Conservation (phyloP, 768 basidiomycete species). For the Termitomyces sp. region DNA sequence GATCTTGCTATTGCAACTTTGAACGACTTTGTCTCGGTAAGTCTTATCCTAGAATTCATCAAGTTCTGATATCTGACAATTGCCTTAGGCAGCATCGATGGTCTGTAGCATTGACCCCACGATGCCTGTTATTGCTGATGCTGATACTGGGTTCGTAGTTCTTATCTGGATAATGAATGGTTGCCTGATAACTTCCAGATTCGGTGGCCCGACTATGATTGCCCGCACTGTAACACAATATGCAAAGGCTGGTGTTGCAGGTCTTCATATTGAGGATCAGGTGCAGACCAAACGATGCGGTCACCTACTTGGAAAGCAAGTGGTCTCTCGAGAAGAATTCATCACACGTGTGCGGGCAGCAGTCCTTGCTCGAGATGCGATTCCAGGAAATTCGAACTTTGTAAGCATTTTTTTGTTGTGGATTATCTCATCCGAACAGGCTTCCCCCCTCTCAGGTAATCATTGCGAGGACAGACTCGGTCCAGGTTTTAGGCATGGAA, state of each 20-base stretch:
- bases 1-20: slow-evolving; percentile 76
- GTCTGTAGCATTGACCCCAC: slow-evolving; percentile 63
- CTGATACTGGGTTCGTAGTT: slow-evolving; percentile 63
- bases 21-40: slow-evolving; percentile 69
- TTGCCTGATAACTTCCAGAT: slow-evolving; percentile 24
- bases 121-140: slow-evolving; percentile 73
- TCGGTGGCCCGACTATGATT: slow-evolving; percentile 73
- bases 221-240: slow-evolving; percentile 74
- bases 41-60: not conserved
- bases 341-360: slow-evolving; percentile 73
- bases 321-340: slow-evolving; percentile 76
- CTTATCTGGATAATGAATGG: not conserved
- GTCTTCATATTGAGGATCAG: slow-evolving; percentile 78
- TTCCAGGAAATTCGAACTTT: slow-evolving; percentile 74
- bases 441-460: slow-evolving; percentile 42
- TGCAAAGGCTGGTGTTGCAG: slow-evolving; percentile 70
- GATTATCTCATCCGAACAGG: not conserved
- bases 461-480: slow-evolving; percentile 74
- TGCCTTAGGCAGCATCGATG: slow-evolving; percentile 57
- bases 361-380: slow-evolving; percentile 70
- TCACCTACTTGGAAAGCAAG: slow-evolving; percentile 77
- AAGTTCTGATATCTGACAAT: not conserved
- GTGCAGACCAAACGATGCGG: slow-evolving; percentile 82
- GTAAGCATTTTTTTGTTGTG: slow-evolving; percentile 31
- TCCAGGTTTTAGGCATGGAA: slow-evolving; percentile 77